Evolutionary conservation across 2,329 filamentous ascomycete species (phyloP).

Genomic region (Claviceps purpurea): DNA sequence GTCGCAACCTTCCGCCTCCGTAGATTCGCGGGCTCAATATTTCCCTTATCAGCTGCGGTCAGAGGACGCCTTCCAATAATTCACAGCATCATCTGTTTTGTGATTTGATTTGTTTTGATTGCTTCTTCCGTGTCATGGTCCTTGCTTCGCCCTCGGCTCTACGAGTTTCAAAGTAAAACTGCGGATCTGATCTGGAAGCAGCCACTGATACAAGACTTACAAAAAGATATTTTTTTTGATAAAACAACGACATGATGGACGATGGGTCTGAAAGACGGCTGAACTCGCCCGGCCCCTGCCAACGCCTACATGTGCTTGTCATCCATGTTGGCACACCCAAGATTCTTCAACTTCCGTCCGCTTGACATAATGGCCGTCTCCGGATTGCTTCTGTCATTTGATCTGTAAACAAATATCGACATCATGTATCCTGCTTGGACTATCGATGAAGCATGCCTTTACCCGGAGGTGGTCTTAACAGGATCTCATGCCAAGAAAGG

Average conservation of each 20-base stretch:
- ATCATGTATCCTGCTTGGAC: neutral
- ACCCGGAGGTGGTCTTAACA: neutral
- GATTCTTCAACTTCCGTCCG: too few species aligned
- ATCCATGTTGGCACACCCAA: too few species aligned
- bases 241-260: too few species aligned
- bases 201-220: neutral
- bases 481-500: neutral
- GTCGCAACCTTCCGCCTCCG: neutral
- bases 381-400: too few species aligned
- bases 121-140: neutral
- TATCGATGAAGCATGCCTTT: constrained; percentile 1
- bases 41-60: neutral
- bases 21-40: neutral
- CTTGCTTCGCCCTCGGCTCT: neutral
- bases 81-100: neutral
- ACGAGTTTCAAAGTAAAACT: neutral
- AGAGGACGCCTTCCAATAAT: neutral
- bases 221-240: too few species aligned
- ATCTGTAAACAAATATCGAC: too few species aligned
- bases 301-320: too few species aligned
- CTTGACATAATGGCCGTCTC: too few species aligned
- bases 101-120: neutral
- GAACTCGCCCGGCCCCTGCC: too few species aligned
- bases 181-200: neutral
- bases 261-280: too few species aligned